Evolutionary conservation across 306 rosid genomes (phyloP).

Genomic region (Malus sieversii): DNA sequence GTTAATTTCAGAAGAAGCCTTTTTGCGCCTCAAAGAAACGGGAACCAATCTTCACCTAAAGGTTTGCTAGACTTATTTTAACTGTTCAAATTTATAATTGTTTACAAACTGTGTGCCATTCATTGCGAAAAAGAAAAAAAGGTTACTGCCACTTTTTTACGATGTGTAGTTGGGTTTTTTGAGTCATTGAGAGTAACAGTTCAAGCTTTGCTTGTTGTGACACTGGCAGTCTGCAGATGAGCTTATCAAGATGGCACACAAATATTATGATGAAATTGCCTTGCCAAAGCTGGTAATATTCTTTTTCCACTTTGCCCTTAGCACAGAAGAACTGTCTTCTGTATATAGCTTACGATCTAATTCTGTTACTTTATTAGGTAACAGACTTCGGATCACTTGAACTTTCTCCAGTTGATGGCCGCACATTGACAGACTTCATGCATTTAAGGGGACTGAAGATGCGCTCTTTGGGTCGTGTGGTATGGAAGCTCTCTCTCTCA

Average conservation of each 20-base stretch:
- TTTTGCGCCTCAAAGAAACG: constrained; percentile 56
- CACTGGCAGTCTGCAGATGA: constrained; percentile 64
- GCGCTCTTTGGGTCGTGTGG: constrained; percentile 88
- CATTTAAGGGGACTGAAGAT: constrained; percentile 87
- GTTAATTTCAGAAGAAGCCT: constrained; percentile 58
- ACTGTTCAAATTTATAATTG: neutral
- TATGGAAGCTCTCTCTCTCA: constrained; percentile 23
- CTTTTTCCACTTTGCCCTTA: neutral
- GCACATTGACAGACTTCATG: constrained; percentile 94
- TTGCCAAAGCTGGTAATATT: constrained; percentile 86
- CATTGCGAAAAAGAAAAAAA: neutral
- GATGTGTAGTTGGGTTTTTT: neutral
- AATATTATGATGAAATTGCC: constrained; percentile 81
- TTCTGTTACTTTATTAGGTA: constrained; percentile 42
- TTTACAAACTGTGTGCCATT: neutral
- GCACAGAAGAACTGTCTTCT: neutral
- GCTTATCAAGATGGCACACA: constrained; percentile 60
- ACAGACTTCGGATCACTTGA: constrained; percentile 92
- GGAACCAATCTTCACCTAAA: constrained; percentile 81
- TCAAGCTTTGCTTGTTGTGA: constrained; percentile 21
- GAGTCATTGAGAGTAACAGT: constrained; percentile 7
- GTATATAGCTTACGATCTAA: constrained; percentile 23
- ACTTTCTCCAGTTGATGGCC: constrained; percentile 99
- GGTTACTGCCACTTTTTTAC: neutral
- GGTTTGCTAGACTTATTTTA: constrained; percentile 37